Evolutionary conservation across 2,329 filamentous ascomycete species (phyloP), one percentile per base, ranked within the genome.

Genomic region (Dothidotthia symphoricarpi): DNA sequence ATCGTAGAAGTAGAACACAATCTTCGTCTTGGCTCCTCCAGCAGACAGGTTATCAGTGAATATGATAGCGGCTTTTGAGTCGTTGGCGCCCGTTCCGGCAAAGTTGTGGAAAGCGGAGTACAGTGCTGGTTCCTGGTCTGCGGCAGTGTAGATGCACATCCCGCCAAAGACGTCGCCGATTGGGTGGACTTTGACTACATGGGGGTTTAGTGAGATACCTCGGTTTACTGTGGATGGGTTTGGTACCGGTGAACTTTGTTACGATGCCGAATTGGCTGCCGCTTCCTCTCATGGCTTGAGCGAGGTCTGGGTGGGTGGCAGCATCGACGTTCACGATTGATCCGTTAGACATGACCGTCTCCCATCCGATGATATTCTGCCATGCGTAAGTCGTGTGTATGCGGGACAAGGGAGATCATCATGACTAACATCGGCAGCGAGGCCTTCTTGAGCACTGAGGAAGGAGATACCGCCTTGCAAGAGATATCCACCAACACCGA

Each of bases 121-220:
- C n/a, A 69, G 46, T 22, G 55, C 49, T 8, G 58, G 49, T 1
- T 53, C 49, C 16, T 67, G 44, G 7, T 29, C 43, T 3, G 30
- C 40, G 16, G 47, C 52, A 44, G n/a, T n/a, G n/a, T 69, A 71
- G n/a, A 62, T 34, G 3, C 66, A 58, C 4, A 49, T 49, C 2
- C 69, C 68, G 11, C 68, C 69, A 65, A 66, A 71, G 14, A 70
- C 58, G 31, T 66, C 38, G 16, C 53, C 63, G 31, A 57, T 52
- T 7, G 45, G 47, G 31, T 53, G 49, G 12, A 43, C 38, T 17
- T 54, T 53, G 36, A 52, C 35, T n/a, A n/a, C n/a, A n/a, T n/a
- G n/a, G n/a, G n/a, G n/a, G n/a, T n/a, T n/a, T n/a, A n/a, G n/a
- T n/a, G n/a, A n/a, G n/a, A n/a, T n/a, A n/a, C n/a, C n/a, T n/a